These are phyloP conservation scores for Talaromyces pinophilus DNA, from an alignment of 2,329 filamentous ascomycete species.

Conservation along the genomic window DNA sequence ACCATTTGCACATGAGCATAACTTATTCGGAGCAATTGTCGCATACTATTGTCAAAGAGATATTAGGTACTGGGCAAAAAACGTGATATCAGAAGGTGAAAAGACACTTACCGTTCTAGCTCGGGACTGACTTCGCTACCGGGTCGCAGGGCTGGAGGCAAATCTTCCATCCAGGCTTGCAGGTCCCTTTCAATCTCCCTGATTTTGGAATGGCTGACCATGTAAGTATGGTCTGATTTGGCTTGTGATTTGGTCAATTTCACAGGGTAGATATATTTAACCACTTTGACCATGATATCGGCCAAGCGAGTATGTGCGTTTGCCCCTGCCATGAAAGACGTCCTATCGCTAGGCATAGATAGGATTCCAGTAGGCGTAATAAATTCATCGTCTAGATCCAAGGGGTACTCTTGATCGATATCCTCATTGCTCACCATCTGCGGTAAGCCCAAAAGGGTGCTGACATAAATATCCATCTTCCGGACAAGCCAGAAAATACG, in stretches of 20 bases:
- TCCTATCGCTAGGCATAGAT: slow-evolving; percentile 57
- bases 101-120: slow-evolving; percentile 67
- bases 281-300: slow-evolving; percentile 61
- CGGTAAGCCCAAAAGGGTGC: slow-evolving; percentile 51
- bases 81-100: slow-evolving; percentile 4
- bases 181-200: slow-evolving; percentile 65
- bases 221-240: slow-evolving; percentile 58
- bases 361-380: slow-evolving; percentile 50
- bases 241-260: slow-evolving; percentile 50
- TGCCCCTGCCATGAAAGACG: slow-evolving; percentile 60
- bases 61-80: neutral
- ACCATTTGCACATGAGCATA: slow-evolving; percentile 66
- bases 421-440: slow-evolving; percentile 53
- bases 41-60: slow-evolving; percentile 39
- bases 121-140: slow-evolving; percentile 74
- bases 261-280: slow-evolving; percentile 65
- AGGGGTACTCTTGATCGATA: slow-evolving; percentile 52
- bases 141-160: slow-evolving; percentile 77
- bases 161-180: slow-evolving; percentile 62
- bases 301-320: slow-evolving; percentile 63
- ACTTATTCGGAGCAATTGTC: slow-evolving; percentile 63
- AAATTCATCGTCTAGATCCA: slow-evolving; percentile 50
- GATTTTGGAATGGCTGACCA: slow-evolving; percentile 64
- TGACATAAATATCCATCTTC: slow-evolving; percentile 55
- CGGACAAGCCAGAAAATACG: slow-evolving; percentile 59